Percentiles rank a stretch among this genome's conserved stretches.
These are phyloP conservation scores for Chaetoscypha palmicola DNA, from an alignment of 2,329 filamentous ascomycete species.

Conservation along the genomic window DNA sequence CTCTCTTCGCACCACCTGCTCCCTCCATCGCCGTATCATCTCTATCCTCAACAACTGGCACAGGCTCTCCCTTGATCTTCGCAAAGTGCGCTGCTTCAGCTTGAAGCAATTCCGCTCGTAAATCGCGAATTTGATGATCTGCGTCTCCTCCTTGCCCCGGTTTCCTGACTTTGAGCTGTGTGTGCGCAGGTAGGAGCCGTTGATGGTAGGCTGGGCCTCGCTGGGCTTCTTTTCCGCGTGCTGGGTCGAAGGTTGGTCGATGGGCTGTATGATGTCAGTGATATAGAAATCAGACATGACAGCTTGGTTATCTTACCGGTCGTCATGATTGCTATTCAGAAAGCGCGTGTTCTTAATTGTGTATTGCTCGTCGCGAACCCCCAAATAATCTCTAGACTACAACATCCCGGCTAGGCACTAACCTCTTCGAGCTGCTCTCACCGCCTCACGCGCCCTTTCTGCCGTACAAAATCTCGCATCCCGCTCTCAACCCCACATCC, in stretches of 20 bases:
- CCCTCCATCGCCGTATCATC: slow-evolving; percentile 49
- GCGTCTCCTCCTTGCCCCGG: slow-evolving; percentile 83
- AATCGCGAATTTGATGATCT: slow-evolving; percentile 64
- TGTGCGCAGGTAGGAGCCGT: slow-evolving; percentile 88
- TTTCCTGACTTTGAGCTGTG: slow-evolving; percentile 81
- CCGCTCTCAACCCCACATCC: too few relatives aligned
- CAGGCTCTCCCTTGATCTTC: slow-evolving; percentile 65
- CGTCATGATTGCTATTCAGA: slow-evolving; percentile 43
- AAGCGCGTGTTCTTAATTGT: neutral
- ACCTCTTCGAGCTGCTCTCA: slow-evolving; percentile 12
- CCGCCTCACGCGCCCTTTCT: slow-evolving; percentile 10
- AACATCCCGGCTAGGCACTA: neutral
- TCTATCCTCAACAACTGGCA: slow-evolving; percentile 32
- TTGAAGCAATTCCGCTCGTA: slow-evolving; percentile 81
- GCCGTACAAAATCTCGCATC: slow-evolving; percentile 2
- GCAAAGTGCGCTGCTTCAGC: slow-evolving; percentile 84
- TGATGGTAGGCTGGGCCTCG: slow-evolving; percentile 94
- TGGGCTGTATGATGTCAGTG: slow-evolving; percentile 45
- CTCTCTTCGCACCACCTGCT: slow-evolving; percentile 57
- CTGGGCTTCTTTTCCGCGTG: slow-evolving; percentile 88
- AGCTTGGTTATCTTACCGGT: slow-evolving; percentile 28
- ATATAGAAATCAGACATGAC: too few relatives aligned
- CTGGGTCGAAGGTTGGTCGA: slow-evolving; percentile 94
- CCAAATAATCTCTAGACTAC: neutral
- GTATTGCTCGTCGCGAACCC: neutral